These are phyloP conservation scores for Elasticomyces elasticus DNA, from an alignment of 495 filamentous ascomycete species.

Conservation along the genomic window DNA sequence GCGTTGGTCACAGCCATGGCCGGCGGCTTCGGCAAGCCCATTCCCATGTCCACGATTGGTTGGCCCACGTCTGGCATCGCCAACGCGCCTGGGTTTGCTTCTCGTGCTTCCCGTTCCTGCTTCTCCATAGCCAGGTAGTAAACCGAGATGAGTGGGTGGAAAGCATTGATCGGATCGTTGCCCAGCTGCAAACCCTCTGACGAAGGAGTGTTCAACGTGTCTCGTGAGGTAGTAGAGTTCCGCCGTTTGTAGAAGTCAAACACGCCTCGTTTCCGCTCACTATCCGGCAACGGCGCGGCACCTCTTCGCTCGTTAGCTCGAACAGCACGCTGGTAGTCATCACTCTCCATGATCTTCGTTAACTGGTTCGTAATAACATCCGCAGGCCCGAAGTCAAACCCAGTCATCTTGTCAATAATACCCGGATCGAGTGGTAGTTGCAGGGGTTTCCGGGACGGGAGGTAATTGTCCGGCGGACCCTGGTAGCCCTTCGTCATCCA, in stretches of 20 bases:
- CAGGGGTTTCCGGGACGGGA: slow-evolving; percentile 75
- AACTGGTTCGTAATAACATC: slow-evolving; percentile 75
- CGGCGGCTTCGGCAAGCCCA: no score
- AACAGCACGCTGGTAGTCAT: slow-evolving; percentile 81
- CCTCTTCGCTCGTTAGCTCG: slow-evolving; percentile 55
- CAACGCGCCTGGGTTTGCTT: slow-evolving; percentile 52
- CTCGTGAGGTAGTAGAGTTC: slow-evolving; percentile 75
- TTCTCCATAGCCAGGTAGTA: slow-evolving; percentile 97
- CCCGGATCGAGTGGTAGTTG: slow-evolving; percentile 72
- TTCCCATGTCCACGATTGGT: no score
- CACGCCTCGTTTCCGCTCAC: slow-evolving; percentile 73
- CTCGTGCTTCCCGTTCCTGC: slow-evolving; percentile 65
- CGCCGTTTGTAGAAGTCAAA: slow-evolving; percentile 97
- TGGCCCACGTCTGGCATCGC: slow-evolving; percentile 45
- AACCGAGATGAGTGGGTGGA: slow-evolving; percentile 81
- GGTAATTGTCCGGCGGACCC: slow-evolving; percentile 76
- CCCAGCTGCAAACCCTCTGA: slow-evolving; percentile 73
- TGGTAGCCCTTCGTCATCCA: slow-evolving; percentile 95
- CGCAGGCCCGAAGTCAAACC: slow-evolving; percentile 88
- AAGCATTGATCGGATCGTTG: slow-evolving; percentile 85
- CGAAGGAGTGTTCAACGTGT: slow-evolving; percentile 79
- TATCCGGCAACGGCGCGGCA: slow-evolving; percentile 44
- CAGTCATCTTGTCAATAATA: slow-evolving; percentile 86
- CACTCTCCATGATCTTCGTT: slow-evolving; percentile 73
- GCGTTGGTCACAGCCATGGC: slow-evolving; percentile 88